Base-by-base conservation (phyloP, 78 protist genomes). In the Anaeramoeba flamelloides region DNA sequence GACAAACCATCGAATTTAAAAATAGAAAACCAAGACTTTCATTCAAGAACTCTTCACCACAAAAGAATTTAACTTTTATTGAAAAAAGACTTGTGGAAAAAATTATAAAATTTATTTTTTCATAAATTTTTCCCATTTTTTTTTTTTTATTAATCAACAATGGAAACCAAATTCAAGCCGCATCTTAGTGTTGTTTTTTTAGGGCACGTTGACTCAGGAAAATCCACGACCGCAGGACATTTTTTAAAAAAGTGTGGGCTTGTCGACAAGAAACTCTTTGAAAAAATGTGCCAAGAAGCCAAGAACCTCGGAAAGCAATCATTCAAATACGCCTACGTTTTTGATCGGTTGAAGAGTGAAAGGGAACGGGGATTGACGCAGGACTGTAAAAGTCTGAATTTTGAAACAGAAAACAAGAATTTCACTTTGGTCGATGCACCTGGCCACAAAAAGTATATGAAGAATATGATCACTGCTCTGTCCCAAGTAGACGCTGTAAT, bases 361-460 rank as follows among this genome's bases (percentile, higher is more conserved):
- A 64, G 74, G 74, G 74, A 64, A 64, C 74, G 74, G 38, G 74
- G 74, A 26, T n/a, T 64, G 38, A 64, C 74, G 30, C 26, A n/a
- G 38, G 30, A 64, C 74, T 26, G 74, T 26, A n/a, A 26, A 30
- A 26, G 26, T 26, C 74, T n/a, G 26, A 26, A 30, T 26, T 30
- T 64, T 26, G 74, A 64, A 64, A 64, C 74, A 30, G 74, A 64
- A 64, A 64, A 64, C 38, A n/a, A 64, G 38, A 30, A 64, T n/a
- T 30, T 64, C 38, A n/a, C 74, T 26, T 26, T 64, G 74, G 26
- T 64, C 30, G 74, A 64, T 30, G 74, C 74, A 30, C 74, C 77
- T 38, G 88, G 92, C 75, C 96, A 92, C 87, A 91, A 90, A 40
- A 94, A 94, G 84, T 94, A 94, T 91, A 87, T 94, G 40, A 94